Evolutionary conservation across 2,329 filamentous ascomycete genomes (phyloP).

Genomic region (Cladosporium sp.): DNA sequence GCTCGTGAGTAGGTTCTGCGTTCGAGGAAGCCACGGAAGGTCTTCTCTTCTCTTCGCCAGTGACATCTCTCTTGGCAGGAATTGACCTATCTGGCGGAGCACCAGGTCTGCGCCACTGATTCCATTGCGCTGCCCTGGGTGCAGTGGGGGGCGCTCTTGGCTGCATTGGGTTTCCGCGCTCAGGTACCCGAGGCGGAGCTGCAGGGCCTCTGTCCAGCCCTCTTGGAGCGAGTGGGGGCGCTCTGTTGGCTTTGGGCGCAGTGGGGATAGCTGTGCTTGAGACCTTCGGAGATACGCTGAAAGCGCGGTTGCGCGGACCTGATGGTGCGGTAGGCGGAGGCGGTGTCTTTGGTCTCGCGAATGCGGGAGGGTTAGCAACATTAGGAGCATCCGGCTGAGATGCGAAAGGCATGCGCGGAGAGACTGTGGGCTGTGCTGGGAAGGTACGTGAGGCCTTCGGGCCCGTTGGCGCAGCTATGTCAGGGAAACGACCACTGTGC

Average conservation of each 20-base stretch:
- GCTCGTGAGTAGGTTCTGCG: constrained; percentile 1
- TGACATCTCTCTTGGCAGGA: constrained; percentile 41
- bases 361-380: neutral
- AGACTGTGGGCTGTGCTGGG: constrained; percentile 18
- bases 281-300: constrained; percentile 31
- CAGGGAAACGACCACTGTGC: constrained; percentile 19
- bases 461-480: constrained; percentile 26
- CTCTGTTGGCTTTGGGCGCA: constrained; percentile 30
- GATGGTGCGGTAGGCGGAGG: constrained; percentile 27
- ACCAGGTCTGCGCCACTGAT: constrained; percentile 40
- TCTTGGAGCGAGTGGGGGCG: constrained; percentile 22
- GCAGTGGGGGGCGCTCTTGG: constrained; percentile 21
- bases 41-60: constrained; percentile 35
- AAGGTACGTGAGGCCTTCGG: constrained; percentile 25
- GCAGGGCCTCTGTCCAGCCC: constrained; percentile 19
- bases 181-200: constrained; percentile 13
- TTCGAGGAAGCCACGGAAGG: constrained; percentile 3
- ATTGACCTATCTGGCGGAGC: constrained; percentile 27
- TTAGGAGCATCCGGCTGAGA: constrained; percentile 19
- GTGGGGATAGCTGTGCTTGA: constrained; percentile 28
- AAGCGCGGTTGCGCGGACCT: constrained; percentile 28
- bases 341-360: constrained; percentile 6
- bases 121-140: constrained; percentile 26
- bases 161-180: constrained; percentile 5
- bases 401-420: constrained; percentile 23